These are phyloP conservation scores for Ustulina deusta DNA, from an alignment of 2,329 filamentous ascomycete species.

Conservation along the genomic window DNA sequence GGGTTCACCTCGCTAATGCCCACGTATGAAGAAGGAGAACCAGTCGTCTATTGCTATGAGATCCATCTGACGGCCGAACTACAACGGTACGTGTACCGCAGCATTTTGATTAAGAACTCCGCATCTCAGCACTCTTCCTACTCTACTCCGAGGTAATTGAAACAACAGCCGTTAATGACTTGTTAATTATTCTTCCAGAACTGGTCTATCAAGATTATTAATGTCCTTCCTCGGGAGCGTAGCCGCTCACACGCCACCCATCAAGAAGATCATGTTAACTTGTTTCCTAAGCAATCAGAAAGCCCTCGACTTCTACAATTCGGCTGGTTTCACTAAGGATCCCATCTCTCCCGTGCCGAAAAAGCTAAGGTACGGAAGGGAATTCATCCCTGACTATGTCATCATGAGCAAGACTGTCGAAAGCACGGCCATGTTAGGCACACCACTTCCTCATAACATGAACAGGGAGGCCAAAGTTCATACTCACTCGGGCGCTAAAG, in stretches of 20 bases:
- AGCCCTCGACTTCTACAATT: conserved; percentile 71
- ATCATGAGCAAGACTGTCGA: conserved; percentile 67
- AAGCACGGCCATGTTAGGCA: conserved; percentile 20
- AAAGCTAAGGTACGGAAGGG: conserved; percentile 65
- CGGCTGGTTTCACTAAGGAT: conserved; percentile 68
- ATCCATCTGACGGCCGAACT: conserved; percentile 73
- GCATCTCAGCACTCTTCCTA: too few relatives aligned
- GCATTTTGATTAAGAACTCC: not conserved
- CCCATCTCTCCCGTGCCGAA: conserved; percentile 66
- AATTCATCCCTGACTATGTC: conserved; percentile 67
- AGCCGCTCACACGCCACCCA: conserved; percentile 64
- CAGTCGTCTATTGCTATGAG: conserved; percentile 83
- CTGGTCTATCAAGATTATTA: conserved; percentile 71
- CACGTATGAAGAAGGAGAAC: conserved; percentile 73
- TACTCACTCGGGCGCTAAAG: not conserved
- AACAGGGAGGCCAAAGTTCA: not conserved
- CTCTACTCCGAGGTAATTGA: not conserved
- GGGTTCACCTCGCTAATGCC: conserved; percentile 78
- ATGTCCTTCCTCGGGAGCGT: conserved; percentile 67
- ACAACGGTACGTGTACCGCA: conserved; percentile 60
- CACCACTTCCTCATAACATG: not conserved
- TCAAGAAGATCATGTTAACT: conserved; percentile 79
- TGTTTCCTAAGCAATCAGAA: conserved; percentile 73
- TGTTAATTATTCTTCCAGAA: conserved; percentile 53
- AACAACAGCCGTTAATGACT: not conserved